phyloP scores from a whole-genome alignment of 805 yeast genomes.

The Lipomyces japonicus region DNA sequence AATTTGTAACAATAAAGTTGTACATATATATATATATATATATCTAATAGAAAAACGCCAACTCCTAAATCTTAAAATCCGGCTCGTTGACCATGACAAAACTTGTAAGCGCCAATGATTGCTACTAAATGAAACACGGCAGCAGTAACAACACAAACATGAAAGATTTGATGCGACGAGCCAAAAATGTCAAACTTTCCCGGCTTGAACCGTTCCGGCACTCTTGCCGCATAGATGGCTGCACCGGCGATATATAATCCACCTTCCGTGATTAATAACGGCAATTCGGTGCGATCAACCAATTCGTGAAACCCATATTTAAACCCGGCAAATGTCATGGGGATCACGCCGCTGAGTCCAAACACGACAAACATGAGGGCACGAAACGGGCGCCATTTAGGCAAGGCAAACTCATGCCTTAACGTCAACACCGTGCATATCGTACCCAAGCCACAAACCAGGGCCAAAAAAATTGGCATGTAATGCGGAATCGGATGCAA shows the following conservation, averaged over 20 bases:
- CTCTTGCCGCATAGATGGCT: conserved; percentile 64
- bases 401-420: conserved; percentile 60
- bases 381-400: conserved; percentile 69
- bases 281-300: conserved; percentile 48
- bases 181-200: conserved; percentile 64
- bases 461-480: conserved; percentile 33
- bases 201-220: conserved; percentile 69
- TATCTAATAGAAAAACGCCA: neutral
- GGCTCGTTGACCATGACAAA: conserved; percentile 25
- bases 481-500: conserved; percentile 40
- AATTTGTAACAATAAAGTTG: neutral
- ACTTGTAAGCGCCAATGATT: conserved; percentile 52
- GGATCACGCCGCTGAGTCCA: conserved; percentile 74
- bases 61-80: conserved; percentile 9
- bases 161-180: conserved; percentile 75
- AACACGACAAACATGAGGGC: conserved; percentile 75
- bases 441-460: conserved; percentile 55
- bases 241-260: conserved; percentile 77
- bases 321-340: conserved; percentile 54
- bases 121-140: conserved; percentile 68
- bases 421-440: conserved; percentile 63
- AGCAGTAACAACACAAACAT: conserved; percentile 41
- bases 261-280: conserved; percentile 68
- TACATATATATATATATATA: neutral
- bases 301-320: conserved; percentile 41